A percentile compares a stretch with the other conserved stretches of the same genome.
Evolutionary conservation across 202 grass and related monocot genomes (phyloP).

Genomic region (Saccharum hybrid): DNA sequence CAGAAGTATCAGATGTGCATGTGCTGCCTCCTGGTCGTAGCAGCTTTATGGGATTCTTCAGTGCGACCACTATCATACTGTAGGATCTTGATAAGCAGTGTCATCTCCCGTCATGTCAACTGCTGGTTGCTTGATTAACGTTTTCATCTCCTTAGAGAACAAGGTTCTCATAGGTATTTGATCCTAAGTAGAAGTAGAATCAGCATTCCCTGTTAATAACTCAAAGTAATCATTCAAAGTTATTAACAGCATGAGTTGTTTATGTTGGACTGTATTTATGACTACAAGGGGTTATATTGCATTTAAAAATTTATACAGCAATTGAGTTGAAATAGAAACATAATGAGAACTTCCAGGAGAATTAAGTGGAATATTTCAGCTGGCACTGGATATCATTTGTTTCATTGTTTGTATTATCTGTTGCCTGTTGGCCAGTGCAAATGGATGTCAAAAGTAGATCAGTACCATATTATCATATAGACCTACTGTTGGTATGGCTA

Average conservation of each 20-base stretch:
- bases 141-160: slow-evolving; percentile 1
- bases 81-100: not conserved
- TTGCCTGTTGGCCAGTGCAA: not conserved
- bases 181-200: not conserved
- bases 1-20: not conserved
- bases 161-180: not conserved
- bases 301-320: not conserved
- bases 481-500: not conserved
- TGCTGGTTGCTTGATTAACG: not conserved
- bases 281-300: not conserved
- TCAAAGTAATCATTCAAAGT: not conserved
- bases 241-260: not conserved
- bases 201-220: slow-evolving; percentile 2
- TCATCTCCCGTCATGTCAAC: not conserved
- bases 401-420: not conserved
- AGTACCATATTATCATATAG: not conserved
- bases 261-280: not conserved
- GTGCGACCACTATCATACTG: not conserved
- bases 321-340: not conserved
- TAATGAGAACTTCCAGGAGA: not conserved
- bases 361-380: not conserved
- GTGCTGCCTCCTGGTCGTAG: not conserved
- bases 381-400: not conserved
- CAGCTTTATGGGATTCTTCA: not conserved
- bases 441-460: not conserved